Conservation (phyloP, 495 filamentous ascomycete genomes). For the Pyrenula massariospora region DNA sequence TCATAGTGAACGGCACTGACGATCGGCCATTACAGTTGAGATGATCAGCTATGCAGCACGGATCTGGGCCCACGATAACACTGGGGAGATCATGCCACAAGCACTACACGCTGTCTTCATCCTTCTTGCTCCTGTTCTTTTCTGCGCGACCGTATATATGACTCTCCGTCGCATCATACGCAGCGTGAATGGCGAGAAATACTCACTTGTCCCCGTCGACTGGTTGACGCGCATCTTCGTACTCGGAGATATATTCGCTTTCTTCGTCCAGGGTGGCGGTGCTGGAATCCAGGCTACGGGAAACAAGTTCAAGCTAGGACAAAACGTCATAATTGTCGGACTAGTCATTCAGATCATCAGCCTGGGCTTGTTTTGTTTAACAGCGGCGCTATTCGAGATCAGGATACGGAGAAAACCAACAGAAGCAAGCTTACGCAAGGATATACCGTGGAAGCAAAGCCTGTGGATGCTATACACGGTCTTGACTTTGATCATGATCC, state of each 20-base stretch:
- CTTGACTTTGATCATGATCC: constrained; percentile 44
- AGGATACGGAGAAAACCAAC: constrained; percentile 16
- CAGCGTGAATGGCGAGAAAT: constrained; percentile 27
- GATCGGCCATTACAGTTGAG: constrained; percentile 1
- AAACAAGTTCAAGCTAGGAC: constrained; percentile 5
- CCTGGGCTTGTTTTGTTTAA: constrained; percentile 30
- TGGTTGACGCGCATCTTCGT: constrained; percentile 29
- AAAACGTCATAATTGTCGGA: constrained; percentile 23
- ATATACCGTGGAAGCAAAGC: constrained; percentile 36
- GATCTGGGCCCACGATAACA: neutral
- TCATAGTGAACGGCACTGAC: neutral
- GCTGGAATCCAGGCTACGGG: constrained; percentile 4
- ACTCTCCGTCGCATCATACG: constrained; percentile 37
- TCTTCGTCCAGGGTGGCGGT: constrained; percentile 22
- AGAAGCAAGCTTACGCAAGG: constrained; percentile 1
- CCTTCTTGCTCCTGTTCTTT: constrained; percentile 30
- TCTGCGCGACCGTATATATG: constrained; percentile 49
- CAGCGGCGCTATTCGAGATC: constrained; percentile 22
- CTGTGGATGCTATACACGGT: constrained; percentile 40
- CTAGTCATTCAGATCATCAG: constrained; percentile 28
- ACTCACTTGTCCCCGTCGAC: constrained; percentile 11
- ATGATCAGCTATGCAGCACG: constrained; percentile 6
- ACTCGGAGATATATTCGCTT: constrained; percentile 22
- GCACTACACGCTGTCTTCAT: constrained; percentile 27
- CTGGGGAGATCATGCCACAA: constrained; percentile 9